Base-by-base conservation (phyloP, 768 basidiomycete species). In the Hygrocybe punicea region DNA sequence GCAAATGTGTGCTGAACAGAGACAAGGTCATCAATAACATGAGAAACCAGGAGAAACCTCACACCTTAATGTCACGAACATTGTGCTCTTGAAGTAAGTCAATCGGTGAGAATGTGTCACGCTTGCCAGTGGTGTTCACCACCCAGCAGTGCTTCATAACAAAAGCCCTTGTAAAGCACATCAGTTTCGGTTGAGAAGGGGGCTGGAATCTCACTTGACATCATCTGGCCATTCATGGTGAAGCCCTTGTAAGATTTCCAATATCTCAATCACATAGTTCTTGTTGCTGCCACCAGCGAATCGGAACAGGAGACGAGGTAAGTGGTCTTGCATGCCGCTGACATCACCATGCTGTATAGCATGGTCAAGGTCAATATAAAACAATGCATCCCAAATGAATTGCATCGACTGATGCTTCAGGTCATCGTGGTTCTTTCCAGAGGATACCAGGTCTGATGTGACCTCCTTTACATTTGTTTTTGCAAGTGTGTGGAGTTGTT, bases 311-410 rank as follows among this genome's bases (percentile, higher is more conserved):
- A 75, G 56, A 1, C 39, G 29, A 4, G 74, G 75, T 1, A 76
- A 50, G 45, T 69, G 60, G 33, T 60, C 61, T 53, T 76, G 70
- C 69, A 77, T 71, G 1, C 63, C 6, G 1, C 73, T 71, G 4
- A 77, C 69, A 60, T 77, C 72, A 13, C 79, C 76, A 3, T 51
- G 34, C 36, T 60, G 63, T n/a, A 78, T 75, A 0, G 76, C 73
- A 3, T 69, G 46, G 21, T 69, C 53, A 0, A 80, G 64, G 1
- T 68, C 65, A 34, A 79, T 56, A 53, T 76, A 79, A 3, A 66
- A 64, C 0, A 80, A 61, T 0, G 73, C 56, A 56, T 78, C 76
- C 0, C 66, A 59, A 45, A 72, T 73, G 61, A 66, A 76, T 70
- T 73, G 67, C 1, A 72, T 67, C 0, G 65, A 46, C n/a, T 77